Conservation (phyloP, 768 basidiomycete species). For the Suillus cothurnatus region DNA sequence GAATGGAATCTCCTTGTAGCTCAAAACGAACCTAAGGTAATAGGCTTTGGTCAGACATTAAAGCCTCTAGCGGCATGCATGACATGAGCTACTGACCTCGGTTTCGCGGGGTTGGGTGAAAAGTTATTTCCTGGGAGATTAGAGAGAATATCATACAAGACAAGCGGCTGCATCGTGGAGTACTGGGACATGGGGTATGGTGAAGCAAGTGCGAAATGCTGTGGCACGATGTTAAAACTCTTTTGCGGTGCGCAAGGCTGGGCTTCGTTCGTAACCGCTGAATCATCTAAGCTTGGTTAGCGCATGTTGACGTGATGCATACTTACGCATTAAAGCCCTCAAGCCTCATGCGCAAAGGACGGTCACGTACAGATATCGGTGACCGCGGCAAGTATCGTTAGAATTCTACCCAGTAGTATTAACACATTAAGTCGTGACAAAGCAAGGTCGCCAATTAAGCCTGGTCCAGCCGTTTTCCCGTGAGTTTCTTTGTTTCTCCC, state of each 20-base stretch:
- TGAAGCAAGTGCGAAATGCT: too few species aligned
- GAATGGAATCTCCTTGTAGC: conserved; percentile 37
- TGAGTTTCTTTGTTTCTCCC: too few species aligned
- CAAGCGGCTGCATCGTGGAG: conserved; percentile 28
- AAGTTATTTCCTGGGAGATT: conserved; percentile 31
- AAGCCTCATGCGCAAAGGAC: too few species aligned
- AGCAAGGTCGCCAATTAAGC: too few species aligned
- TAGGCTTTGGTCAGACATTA: background rate
- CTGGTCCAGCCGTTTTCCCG: too few species aligned
- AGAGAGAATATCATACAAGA: conserved; percentile 40
- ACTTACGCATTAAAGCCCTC: too few species aligned
- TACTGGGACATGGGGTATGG: background rate
- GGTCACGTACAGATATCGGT: too few species aligned
- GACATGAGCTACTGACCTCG: conserved; percentile 29
- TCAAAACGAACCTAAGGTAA: conserved; percentile 29
- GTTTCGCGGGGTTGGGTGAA: conserved; percentile 41
- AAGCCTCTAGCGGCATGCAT: background rate
- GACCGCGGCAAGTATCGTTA: too few species aligned
- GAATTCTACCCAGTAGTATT: too few species aligned
- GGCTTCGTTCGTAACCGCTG: background rate
- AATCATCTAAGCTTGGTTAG: too few species aligned
- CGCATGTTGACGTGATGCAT: too few species aligned
- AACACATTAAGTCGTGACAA: too few species aligned
- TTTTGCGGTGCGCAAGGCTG: background rate
- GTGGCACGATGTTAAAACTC: background rate